Percentiles rank a stretch among this genome's conserved stretches.
These are phyloP conservation scores for Eimeria falciformis DNA, from an alignment of 169 alveolate genomes.

Conservation along the genomic window DNA sequence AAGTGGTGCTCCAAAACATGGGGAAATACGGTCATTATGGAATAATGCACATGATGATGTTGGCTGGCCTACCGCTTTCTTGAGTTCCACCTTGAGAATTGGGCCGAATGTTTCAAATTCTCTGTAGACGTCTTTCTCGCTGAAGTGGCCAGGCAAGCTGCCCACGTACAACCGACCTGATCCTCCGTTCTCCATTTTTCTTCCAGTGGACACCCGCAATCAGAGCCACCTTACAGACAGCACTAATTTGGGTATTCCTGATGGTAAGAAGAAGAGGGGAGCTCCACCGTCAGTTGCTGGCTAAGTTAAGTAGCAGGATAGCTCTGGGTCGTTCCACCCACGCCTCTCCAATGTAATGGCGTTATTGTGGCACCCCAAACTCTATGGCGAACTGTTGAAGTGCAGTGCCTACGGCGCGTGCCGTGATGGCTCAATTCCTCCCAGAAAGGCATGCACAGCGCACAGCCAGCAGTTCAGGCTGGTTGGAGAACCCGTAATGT, in stretches of 20 bases:
- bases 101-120: slow-evolving; percentile 89
- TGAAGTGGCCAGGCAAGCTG: slow-evolving; percentile 86
- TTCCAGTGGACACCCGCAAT: background rate
- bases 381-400: background rate
- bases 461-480: background rate
- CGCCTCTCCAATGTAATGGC: too few relatives aligned
- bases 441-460: background rate
- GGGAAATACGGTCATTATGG: too few relatives aligned
- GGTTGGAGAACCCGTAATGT: background rate
- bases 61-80: slow-evolving; percentile 82
- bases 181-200: slow-evolving; percentile 35
- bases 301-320: too few relatives aligned
- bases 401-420: background rate
- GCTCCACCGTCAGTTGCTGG: too few relatives aligned
- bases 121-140: slow-evolving; percentile 87
- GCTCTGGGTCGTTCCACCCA: too few relatives aligned
- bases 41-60: too few relatives aligned
- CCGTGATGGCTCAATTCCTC: background rate
- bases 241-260: too few relatives aligned
- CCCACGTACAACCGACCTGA: slow-evolving; percentile 87
- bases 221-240: too few relatives aligned
- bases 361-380: too few relatives aligned
- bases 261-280: too few relatives aligned
- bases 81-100: slow-evolving; percentile 84
- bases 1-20: too few relatives aligned